These are phyloP conservation scores for Fusarium cyanostomum DNA, from an alignment of 2,329 filamentous ascomycete species.

Conservation along the genomic window DNA sequence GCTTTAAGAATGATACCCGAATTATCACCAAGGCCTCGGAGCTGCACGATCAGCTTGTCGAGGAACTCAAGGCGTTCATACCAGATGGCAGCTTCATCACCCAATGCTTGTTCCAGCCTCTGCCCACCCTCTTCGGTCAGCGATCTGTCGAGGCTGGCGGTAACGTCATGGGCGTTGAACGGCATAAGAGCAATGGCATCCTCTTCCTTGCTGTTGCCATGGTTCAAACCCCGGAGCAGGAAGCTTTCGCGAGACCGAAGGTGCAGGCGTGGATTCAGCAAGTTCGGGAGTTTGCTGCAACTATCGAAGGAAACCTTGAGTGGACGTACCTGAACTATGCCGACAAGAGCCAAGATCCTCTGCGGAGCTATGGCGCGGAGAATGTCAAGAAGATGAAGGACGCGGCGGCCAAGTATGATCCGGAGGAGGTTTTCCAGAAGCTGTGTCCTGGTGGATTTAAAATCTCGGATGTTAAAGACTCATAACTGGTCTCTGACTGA, in stretches of 20 bases:
- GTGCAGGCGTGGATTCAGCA: constrained; percentile 15
- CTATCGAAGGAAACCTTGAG: constrained; percentile 28
- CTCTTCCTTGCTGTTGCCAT: constrained; percentile 20
- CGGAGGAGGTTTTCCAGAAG: constrained; percentile 42
- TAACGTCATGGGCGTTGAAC: constrained; percentile 26
- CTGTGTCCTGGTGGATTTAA: constrained; percentile 34
- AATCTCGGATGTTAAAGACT: constrained; percentile 31
- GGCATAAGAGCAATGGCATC: constrained; percentile 20
- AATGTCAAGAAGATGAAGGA: constrained; percentile 36
- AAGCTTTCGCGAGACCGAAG: constrained; percentile 12
- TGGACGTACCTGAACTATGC: constrained; percentile 37
- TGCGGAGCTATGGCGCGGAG: constrained; percentile 34
- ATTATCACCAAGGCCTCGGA: constrained; percentile 26
- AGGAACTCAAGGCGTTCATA: constrained; percentile 22
- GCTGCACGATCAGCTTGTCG: constrained; percentile 17
- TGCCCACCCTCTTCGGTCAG: constrained; percentile 17
- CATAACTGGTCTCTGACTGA: no score
- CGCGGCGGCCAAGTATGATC: constrained; percentile 37
- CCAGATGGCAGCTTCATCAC: constrained; percentile 25
- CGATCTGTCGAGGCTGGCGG: constrained; percentile 23
- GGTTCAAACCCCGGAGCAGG: constrained; percentile 16
- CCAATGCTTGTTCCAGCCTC: constrained; percentile 25
- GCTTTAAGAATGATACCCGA: constrained; percentile 26
- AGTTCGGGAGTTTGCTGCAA: constrained; percentile 14
- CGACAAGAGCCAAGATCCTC: constrained; percentile 30